phyloP scores from a whole-genome alignment of 768 basidiomycete genomes.

The Gyrodon lividus region DNA sequence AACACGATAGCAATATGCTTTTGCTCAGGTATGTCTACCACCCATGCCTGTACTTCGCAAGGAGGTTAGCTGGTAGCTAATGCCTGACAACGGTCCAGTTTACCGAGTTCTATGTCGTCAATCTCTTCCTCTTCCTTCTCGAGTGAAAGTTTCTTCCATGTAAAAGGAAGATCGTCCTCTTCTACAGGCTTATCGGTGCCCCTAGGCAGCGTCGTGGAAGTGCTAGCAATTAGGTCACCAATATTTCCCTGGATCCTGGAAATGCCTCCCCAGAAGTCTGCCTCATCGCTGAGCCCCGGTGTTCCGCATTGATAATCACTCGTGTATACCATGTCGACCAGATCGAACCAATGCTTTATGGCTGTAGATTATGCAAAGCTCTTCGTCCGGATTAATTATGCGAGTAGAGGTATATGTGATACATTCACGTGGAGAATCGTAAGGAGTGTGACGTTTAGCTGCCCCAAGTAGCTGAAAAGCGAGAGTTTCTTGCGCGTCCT shows the following conservation, averaged over 20 bases:
- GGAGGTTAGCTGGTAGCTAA: background rate
- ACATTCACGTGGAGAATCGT: conserved; percentile 49
- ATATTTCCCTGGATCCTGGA: conserved; percentile 3
- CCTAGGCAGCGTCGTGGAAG: conserved; percentile 29
- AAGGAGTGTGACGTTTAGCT: conserved; percentile 68
- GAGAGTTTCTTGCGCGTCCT: conserved; percentile 35
- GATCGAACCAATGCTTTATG: conserved; percentile 65
- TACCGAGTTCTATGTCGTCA: conserved; percentile 45
- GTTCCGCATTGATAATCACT: background rate
- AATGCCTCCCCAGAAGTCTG: conserved; percentile 9
- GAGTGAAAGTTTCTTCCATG: conserved; percentile 55
- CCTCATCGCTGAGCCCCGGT: background rate
- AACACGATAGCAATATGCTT: conserved; percentile 59
- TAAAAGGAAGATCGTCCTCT: conserved; percentile 66
- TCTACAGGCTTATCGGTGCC: conserved; percentile 48
- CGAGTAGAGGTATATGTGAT: conserved; percentile 63
- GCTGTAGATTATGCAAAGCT: conserved; percentile 79
- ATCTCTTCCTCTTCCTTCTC: conserved; percentile 59
- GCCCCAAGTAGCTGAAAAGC: conserved; percentile 73
- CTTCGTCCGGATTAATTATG: conserved; percentile 57
- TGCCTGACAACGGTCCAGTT: background rate
- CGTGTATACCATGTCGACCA: conserved; percentile 26
- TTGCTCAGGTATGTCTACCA: conserved; percentile 67
- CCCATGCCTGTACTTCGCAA: conserved; percentile 67
- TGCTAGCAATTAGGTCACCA: background rate